Conservation (phyloP, 2,329 filamentous ascomycete species). For the Fusarium udum region DNA sequence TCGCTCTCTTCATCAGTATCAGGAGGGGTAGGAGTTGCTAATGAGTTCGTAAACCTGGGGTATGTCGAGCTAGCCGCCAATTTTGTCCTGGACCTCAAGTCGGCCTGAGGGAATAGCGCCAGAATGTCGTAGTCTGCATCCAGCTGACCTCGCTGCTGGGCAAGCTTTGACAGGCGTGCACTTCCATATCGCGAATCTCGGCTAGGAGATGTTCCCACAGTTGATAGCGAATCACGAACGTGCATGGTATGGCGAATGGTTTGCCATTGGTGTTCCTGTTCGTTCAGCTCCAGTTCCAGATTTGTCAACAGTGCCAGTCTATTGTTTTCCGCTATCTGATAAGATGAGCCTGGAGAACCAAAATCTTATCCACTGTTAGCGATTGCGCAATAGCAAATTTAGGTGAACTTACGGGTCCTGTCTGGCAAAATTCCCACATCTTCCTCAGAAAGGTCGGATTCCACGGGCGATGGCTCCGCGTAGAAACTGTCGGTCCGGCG, state of each 20-base stretch:
- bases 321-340: constrained; percentile 46
- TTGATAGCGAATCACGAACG: constrained; percentile 61
- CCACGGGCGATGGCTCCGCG: constrained; percentile 61
- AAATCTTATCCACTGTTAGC: constrained; percentile 18
- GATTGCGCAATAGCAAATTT: background rate
- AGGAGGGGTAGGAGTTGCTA: constrained; percentile 57
- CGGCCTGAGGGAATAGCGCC: constrained; percentile 25
- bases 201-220: constrained; percentile 48
- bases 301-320: constrained; percentile 64
- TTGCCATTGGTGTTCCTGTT: constrained; percentile 69
- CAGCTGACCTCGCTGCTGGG: constrained; percentile 29
- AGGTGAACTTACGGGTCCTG: constrained; percentile 11
- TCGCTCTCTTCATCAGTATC: constrained; percentile 59
- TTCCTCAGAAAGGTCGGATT: constrained; percentile 52
- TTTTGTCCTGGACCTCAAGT: constrained; percentile 20
- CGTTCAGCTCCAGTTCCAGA: constrained; percentile 69
- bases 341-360: constrained; percentile 21
- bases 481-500: constrained; percentile 55
- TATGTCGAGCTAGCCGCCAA: constrained; percentile 18
- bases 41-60: constrained; percentile 24
- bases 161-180: constrained; percentile 18
- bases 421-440: constrained; percentile 51
- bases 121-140: constrained; percentile 29
- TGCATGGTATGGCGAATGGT: constrained; percentile 62
- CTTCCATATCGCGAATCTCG: constrained; percentile 36